A percentile compares a stretch with the other conserved stretches of the same genome.
Evolutionary conservation across 1,139 yeast species (phyloP).

Genomic region (Pichia sp.): DNA sequence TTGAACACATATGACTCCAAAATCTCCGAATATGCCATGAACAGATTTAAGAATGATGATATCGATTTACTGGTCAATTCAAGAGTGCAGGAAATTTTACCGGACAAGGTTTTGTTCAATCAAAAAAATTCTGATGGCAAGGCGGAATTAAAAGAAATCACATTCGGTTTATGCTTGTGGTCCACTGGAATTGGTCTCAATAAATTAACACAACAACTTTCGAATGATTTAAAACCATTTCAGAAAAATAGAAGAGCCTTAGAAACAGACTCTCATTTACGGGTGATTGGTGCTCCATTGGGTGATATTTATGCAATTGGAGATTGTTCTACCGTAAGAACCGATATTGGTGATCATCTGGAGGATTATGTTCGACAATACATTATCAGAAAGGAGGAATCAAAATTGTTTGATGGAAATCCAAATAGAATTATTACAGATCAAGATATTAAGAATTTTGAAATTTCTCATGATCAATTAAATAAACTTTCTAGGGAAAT

Average conservation of each 20-base stretch:
- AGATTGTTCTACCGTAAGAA: conserved; percentile 55
- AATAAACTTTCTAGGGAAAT: conserved; percentile 37
- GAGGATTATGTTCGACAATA: conserved; percentile 36
- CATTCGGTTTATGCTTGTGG: conserved; percentile 59
- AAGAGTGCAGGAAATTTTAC: conserved; percentile 45
- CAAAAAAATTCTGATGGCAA: conserved; percentile 30
- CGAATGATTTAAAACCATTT: conserved; percentile 30
- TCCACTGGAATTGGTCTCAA: conserved; percentile 61
- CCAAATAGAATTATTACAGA: conserved; percentile 30
- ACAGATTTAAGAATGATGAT: conserved; percentile 47
- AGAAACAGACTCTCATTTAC: conserved; percentile 57
- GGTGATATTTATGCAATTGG: conserved; percentile 64
- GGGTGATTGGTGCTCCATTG: conserved; percentile 52
- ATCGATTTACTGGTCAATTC: conserved; percentile 53
- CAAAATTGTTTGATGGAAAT: conserved; percentile 12
- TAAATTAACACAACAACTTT: conserved; percentile 44
- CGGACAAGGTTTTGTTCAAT: conserved; percentile 45
- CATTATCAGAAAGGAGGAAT: conserved; percentile 27
- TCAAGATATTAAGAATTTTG: conserved; percentile 34
- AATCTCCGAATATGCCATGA: conserved; percentile 53
- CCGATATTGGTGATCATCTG: conserved; percentile 47
- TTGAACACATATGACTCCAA: conserved; percentile 55
- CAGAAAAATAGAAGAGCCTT: conserved; percentile 54
- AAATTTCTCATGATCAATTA: conserved; percentile 38
- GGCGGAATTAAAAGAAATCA: conserved; percentile 37